phyloP scores from a whole-genome alignment of 306 rosid genomes.

The Sophora flavescens region DNA sequence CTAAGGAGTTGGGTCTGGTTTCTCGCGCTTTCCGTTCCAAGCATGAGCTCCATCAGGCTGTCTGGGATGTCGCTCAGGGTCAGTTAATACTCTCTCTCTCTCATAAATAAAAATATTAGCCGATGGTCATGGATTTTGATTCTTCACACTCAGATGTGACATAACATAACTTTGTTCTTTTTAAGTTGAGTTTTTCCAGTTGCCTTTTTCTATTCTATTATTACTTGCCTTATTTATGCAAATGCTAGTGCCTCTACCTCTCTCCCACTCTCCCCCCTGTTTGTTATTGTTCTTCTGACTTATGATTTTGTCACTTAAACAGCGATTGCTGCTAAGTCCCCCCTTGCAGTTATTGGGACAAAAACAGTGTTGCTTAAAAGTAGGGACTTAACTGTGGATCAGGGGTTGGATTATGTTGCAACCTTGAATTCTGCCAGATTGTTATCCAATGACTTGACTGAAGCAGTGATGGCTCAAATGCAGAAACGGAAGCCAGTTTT shows the following conservation, averaged over 20 bases:
- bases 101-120: too few relatives aligned
- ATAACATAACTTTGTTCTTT: too few relatives aligned
- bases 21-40: conserved; percentile 62
- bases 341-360: conserved; percentile 81
- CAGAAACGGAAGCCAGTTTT: conserved; percentile 75
- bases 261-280: too few relatives aligned
- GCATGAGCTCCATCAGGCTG: conserved; percentile 57
- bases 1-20: conserved; percentile 73
- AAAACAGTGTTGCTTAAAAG: conserved; percentile 77
- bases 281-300: not conserved
- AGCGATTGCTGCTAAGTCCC: conserved; percentile 80
- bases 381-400: conserved; percentile 76
- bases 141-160: too few relatives aligned
- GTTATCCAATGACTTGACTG: conserved; percentile 66
- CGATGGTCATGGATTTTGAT: too few relatives aligned
- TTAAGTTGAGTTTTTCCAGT: too few relatives aligned
- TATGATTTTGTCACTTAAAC: conserved; percentile 38
- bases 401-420: conserved; percentile 88
- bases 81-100: conserved; percentile 26
- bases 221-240: too few relatives aligned
- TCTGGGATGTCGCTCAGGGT: conserved; percentile 64
- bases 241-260: too few relatives aligned
- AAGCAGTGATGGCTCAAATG: conserved; percentile 62
- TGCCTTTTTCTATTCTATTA: too few relatives aligned
- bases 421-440: conserved; percentile 81